Percentiles rank a stretch among this genome's conserved stretches.
Evolutionary conservation across 2,329 filamentous ascomycete genomes (phyloP).

Genomic region (Chaetomiaceae sp.): DNA sequence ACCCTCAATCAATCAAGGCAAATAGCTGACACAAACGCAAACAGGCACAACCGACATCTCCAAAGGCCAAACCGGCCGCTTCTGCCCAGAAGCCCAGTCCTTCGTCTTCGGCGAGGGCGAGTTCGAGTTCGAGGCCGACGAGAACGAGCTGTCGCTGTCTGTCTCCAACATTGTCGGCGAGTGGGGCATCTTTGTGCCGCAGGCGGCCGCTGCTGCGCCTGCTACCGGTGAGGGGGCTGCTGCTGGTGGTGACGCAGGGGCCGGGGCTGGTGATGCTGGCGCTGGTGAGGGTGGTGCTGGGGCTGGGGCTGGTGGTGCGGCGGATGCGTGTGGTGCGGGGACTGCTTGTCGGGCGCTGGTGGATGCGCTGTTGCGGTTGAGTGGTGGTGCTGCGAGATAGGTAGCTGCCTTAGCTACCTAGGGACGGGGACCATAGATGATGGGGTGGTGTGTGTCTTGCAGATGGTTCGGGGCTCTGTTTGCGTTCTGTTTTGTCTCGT

Average conservation of each 20-base stretch:
- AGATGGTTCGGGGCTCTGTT: no score
- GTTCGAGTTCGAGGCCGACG: constrained; percentile 39
- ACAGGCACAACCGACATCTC: constrained; percentile 34
- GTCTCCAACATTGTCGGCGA: constrained; percentile 33
- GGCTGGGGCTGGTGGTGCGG: constrained; percentile 1
- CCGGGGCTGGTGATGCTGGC: constrained; percentile 6
- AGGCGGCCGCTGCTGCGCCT: constrained; percentile 19
- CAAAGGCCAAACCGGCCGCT: constrained; percentile 33
- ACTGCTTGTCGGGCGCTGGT: constrained; percentile 8
- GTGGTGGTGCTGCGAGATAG: no score
- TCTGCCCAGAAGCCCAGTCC: constrained; percentile 32
- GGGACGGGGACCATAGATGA: no score
- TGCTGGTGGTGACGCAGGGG: constrained; percentile 11
- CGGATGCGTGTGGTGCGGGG: background rate
- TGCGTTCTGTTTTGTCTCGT: background rate
- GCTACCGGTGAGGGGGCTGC: constrained; percentile 18
- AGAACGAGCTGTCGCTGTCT: constrained; percentile 34
- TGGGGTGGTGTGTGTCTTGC: no score
- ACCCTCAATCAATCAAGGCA: no score
- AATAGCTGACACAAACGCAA: background rate
- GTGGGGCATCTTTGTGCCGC: constrained; percentile 32
- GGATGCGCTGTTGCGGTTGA: constrained; percentile 1
- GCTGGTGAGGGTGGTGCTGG: constrained; percentile 7
- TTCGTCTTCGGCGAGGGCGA: constrained; percentile 37
- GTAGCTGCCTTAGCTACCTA: no score